phyloP scores from a whole-genome alignment of 202 grass and related monocot genomes.

The Musa balbisiana region DNA sequence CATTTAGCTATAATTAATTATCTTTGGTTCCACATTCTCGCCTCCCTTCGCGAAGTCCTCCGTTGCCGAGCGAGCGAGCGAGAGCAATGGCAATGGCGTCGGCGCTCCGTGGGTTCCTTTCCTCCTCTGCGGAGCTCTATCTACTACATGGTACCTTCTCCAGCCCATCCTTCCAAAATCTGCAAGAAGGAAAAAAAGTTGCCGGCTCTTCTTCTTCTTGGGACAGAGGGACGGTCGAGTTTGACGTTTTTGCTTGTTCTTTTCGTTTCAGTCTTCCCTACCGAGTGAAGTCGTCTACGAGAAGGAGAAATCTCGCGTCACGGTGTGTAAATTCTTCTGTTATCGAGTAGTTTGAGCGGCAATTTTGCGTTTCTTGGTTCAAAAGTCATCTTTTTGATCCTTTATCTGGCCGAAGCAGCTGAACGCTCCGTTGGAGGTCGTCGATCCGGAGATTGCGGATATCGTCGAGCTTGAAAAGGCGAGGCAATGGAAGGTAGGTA shows the following conservation, averaged over 20 bases:
- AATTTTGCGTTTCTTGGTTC: background rate
- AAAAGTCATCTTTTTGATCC: constrained; percentile 6
- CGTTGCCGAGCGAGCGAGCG: background rate
- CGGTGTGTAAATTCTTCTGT: constrained; percentile 25
- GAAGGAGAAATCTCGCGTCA: constrained; percentile 57
- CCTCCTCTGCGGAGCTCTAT: constrained; percentile 47
- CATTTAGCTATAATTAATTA: too few relatives aligned
- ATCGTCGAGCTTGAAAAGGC: constrained; percentile 97
- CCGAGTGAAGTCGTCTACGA: constrained; percentile 33
- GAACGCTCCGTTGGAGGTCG: constrained; percentile 73
- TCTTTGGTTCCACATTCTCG: too few relatives aligned
- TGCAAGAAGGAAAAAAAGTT: too few relatives aligned
- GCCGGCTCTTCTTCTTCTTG: too few relatives aligned
- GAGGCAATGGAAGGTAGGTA: constrained; percentile 88
- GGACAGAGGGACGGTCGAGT: too few relatives aligned
- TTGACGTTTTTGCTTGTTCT: constrained; percentile 8
- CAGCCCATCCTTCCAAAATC: background rate
- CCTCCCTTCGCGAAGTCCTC: background rate
- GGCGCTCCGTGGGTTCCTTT: constrained; percentile 68
- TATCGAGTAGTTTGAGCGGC: background rate
- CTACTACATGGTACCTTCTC: constrained; percentile 53
- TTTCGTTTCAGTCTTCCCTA: constrained; percentile 45
- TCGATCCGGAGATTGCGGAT: constrained; percentile 75
- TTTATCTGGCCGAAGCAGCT: constrained; percentile 55
- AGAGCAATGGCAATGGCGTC: constrained; percentile 84